Conservation (phyloP, 768 basidiomycete genomes). For the Mycena amicta region DNA sequence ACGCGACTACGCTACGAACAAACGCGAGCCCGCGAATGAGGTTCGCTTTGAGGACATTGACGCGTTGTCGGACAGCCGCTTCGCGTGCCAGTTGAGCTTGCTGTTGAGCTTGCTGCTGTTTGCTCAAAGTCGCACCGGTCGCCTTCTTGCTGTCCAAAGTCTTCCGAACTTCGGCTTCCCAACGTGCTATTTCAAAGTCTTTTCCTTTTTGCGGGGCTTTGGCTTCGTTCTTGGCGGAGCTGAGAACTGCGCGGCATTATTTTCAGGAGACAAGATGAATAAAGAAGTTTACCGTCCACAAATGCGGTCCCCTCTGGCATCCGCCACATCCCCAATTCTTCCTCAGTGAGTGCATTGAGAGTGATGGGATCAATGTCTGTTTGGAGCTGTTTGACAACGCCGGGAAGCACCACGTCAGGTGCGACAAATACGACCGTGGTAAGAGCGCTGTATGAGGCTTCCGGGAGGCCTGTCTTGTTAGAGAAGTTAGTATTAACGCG, state of each 20-base stretch:
- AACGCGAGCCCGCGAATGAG: slow-evolving; percentile 71
- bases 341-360: slow-evolving; percentile 66
- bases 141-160: slow-evolving; percentile 80
- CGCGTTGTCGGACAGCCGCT: slow-evolving; percentile 60
- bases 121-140: slow-evolving; percentile 58
- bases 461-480: slow-evolving; percentile 48
- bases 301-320: slow-evolving; percentile 74
- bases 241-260: slow-evolving; percentile 72
- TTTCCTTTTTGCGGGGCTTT: slow-evolving; percentile 70
- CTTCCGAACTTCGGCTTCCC: slow-evolving; percentile 93
- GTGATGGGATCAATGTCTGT: slow-evolving; percentile 61
- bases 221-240: slow-evolving; percentile 56
- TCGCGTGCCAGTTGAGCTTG: slow-evolving; percentile 86
- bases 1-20: slow-evolving; percentile 61
- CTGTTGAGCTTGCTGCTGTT: slow-evolving; percentile 83
- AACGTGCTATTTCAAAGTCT: slow-evolving; percentile 85
- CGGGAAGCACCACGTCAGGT: slow-evolving; percentile 66
- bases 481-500: not conserved
- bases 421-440: slow-evolving; percentile 82
- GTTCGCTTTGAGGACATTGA: slow-evolving; percentile 53
- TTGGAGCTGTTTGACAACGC: slow-evolving; percentile 66
- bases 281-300: slow-evolving; percentile 9
- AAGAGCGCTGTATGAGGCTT: slow-evolving; percentile 75
- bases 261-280: too few species aligned
- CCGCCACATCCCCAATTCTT: slow-evolving; percentile 82